Evolutionary conservation across 495 filamentous ascomycete genomes (phyloP), one percentile per base, ranked within the genome.

Genomic region (Cenococcum geophilum): DNA sequence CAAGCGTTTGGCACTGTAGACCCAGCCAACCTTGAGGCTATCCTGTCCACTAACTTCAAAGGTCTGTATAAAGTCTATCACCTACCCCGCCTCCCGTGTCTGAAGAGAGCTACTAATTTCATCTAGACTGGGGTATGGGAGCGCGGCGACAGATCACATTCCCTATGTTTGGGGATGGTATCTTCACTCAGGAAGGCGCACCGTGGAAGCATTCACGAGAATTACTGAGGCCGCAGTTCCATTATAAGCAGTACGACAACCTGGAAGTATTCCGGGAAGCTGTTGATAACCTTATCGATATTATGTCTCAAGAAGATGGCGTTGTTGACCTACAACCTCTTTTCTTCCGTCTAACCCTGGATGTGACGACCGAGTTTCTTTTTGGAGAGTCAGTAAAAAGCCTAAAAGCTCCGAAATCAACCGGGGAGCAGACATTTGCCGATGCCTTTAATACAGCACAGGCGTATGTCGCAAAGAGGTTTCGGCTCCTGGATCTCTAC

Each of bases 291-390:
- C 73, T 22, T 36, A 73, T 50, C 61, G 73, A 48, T 45, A 55
- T 4, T 58, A 58, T 23, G 32, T 73, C 18, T 59, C 48, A 2
- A 56, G 63, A 0, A 52, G 64, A 22, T 76, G 66, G 1, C n/a
- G n/a, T n/a, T n/a, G 77, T 91, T 21, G 83, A 95, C 70, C 79
- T 92, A 36, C 78, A 79, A 34, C 80, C 85, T 9, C 76, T 92
- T 20, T 86, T 92, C 71, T 92, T 89, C 76, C 81, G 89, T 9
- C 89, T 86, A 64, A 92, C 90, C 0, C 77, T 97, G 10, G 91
- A 97, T 71, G 77, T 85, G 1, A 84, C 89, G 1, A 93, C 91
- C 14, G 88, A 92, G 59, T 96, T 93, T 70, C 75, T 97, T 36
- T 80, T 96, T n/a, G 92, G 92, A 14, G 76, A 85, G 51, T 83